Base-by-base conservation (phyloP, 805 yeast species). In the Spathaspora passalidarum region DNA sequence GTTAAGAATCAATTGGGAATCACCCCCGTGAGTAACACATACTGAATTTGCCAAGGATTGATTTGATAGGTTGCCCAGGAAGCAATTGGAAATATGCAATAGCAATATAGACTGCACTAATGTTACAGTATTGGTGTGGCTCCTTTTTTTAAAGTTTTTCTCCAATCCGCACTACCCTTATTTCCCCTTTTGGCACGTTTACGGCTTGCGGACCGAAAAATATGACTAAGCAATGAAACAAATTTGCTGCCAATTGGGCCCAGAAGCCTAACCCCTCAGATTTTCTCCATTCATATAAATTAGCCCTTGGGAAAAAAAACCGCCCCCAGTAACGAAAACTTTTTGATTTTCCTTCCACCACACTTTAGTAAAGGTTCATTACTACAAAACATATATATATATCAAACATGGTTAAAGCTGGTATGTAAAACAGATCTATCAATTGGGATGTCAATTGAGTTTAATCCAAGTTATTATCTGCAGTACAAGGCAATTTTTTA, bases 351-450 rank as follows among this genome's bases (percentile, higher is more conserved):
- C 43, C 23, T 42, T 42, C 22, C 3, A 4, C 13, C 14, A 19
- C 38, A 16, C n/a, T n/a, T n/a, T n/a, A 17, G 14, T 20, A 16
- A 18, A 36, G 17, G 22, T n/a, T 36, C 6, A n/a, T 9, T 16
- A 17, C 14, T 17, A 36, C 38, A 16, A 20, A 6, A 14, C 17
- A 6, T 37, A 43, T 26, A 38, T 29, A n/a, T 4, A 32, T n/a
- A 18, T 19, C 51, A 50, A 74, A 59, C 63, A 80, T 80, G 84
- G 84, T 80, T 54, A 79, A 79, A 69, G 84, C 84, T 63, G 82
- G 84, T 79, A 77, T 56, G 83, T 78, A 21, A 5, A 26, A 21
- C 11, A 4, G n/a, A 2, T 20, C 13, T 11, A 7, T 29, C 34
- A 29, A 29, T 29, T 29, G 34, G n/a, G n/a, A 3, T 19, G 11